These are phyloP conservation scores for Davidsoniella virescens DNA, from an alignment of 2,329 filamentous ascomycete genomes.

Conservation along the genomic window DNA sequence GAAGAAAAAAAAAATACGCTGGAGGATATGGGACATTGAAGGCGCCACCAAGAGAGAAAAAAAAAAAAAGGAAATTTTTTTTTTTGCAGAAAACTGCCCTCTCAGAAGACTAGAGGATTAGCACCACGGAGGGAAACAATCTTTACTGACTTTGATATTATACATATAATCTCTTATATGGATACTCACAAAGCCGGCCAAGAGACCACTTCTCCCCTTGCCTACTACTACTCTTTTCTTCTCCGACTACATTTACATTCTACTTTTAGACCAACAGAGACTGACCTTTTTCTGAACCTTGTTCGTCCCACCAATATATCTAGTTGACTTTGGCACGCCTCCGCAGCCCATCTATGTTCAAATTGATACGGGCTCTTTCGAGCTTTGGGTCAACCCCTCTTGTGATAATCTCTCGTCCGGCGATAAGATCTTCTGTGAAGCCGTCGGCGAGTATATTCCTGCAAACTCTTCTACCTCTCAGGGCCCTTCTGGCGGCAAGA, in stretches of 20 bases:
- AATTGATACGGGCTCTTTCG: conserved; percentile 43
- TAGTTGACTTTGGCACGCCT: conserved; percentile 35
- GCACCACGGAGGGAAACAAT: too few relatives aligned
- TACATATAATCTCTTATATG: too few relatives aligned
- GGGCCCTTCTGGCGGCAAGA: conserved; percentile 22
- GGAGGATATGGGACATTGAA: not conserved
- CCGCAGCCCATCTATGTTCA: conserved; percentile 36
- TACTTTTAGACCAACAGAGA: conserved; percentile 2
- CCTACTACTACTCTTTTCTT: too few relatives aligned
- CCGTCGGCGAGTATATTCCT: conserved; percentile 29
- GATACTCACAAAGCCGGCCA: too few relatives aligned
- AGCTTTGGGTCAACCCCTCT: conserved; percentile 47
- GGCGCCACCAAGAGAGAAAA: not conserved
- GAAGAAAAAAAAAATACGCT: not conserved
- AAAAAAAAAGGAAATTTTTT: conserved; percentile 1
- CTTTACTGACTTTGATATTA: too few relatives aligned
- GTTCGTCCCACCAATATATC: not conserved
- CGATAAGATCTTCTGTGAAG: conserved; percentile 29
- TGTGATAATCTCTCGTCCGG: conserved; percentile 26
- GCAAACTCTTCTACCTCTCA: conserved; percentile 25
- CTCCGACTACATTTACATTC: too few relatives aligned
- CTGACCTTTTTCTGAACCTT: conserved; percentile 8
- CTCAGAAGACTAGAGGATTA: conserved; percentile 1
- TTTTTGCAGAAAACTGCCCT: conserved; percentile 4
- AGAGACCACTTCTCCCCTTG: too few relatives aligned